A percentile compares a stretch with the other conserved stretches of the same genome.
phyloP scores from a whole-genome alignment of 2,329 filamentous ascomycete genomes.

The Chrysoporthe austroafricana region DNA sequence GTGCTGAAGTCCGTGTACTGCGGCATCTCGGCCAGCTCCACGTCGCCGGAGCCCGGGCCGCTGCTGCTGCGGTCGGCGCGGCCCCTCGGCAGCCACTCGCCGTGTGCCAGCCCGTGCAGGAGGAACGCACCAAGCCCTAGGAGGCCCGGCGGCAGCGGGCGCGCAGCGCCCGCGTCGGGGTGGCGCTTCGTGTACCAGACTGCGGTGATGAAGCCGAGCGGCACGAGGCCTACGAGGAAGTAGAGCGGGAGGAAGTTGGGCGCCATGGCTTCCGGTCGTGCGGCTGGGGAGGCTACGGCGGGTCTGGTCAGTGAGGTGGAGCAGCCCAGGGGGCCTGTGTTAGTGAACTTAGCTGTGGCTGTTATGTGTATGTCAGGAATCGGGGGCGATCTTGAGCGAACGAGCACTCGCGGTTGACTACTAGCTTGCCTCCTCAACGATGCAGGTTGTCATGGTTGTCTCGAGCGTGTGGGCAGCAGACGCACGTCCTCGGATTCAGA shows the following conservation, averaged over 20 bases:
- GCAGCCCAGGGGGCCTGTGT: no score
- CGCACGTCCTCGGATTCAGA: no score
- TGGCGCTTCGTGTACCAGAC: conserved; percentile 8
- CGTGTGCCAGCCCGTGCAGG: background rate
- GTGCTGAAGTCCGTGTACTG: background rate
- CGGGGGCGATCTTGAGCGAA: no score
- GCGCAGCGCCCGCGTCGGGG: background rate
- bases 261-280: background rate
- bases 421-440: no score
- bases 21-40: background rate
- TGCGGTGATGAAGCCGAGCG: conserved; percentile 15
- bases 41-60: background rate
- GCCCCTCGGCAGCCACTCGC: background rate
- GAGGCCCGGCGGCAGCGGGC: background rate
- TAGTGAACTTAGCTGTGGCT: no score
- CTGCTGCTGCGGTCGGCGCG: background rate
- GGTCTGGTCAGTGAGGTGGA: background rate
- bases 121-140: background rate
- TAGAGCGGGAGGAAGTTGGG: conserved; percentile 22
- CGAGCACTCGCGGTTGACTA: no score
- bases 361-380: no score
- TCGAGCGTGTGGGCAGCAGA: no score
- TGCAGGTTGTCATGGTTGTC: no score
- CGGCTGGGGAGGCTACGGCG: background rate
- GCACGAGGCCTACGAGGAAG: conserved; percentile 19